Conservation (phyloP, 768 basidiomycete genomes). For the Lactarius evosmus region DNA sequence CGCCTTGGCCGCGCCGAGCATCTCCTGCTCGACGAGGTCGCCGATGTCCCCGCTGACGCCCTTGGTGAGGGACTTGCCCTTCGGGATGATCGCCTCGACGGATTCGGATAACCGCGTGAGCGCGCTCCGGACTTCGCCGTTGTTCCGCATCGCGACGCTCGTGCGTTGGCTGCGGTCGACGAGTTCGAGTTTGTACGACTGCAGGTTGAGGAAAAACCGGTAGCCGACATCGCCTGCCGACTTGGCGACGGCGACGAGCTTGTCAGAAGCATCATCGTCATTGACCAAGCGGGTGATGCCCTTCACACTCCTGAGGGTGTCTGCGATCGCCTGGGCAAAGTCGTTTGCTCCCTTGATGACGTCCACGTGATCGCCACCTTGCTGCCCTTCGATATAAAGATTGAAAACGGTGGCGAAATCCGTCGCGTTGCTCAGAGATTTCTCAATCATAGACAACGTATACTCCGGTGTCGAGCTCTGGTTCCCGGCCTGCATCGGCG, state of each 20-base stretch:
- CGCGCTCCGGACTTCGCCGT: conserved; percentile 77
- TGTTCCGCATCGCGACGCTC: conserved; percentile 87
- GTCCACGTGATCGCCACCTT: conserved; percentile 92
- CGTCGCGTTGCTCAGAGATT: conserved; percentile 88
- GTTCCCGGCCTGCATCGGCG: conserved; percentile 91
- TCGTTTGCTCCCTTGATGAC: conserved; percentile 98
- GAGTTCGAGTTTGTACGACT: conserved; percentile 90
- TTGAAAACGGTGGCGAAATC: conserved; percentile 96
- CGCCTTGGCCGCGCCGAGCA: conserved; percentile 87
- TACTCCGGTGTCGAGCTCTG: conserved; percentile 98
- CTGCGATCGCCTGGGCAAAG: conserved; percentile 88
- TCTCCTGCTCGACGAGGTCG: conserved; percentile 94
- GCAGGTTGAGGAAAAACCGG: conserved; percentile 91
- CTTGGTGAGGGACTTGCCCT: conserved; percentile 70
- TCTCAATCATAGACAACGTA: conserved; percentile 97
- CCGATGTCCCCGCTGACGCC: conserved; percentile 89
- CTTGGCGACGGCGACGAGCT: conserved; percentile 81
- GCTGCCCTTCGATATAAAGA: conserved; percentile 80
- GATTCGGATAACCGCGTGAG: conserved; percentile 83
- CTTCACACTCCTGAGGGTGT: conserved; percentile 91
- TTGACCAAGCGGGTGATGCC: conserved; percentile 91
- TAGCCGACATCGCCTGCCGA: conserved; percentile 83
- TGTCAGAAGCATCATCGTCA: conserved; percentile 90
- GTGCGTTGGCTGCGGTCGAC: conserved; percentile 67
- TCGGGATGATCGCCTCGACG: conserved; percentile 83